Percentiles rank a stretch among this genome's conserved stretches.
phyloP scores from a whole-genome alignment of 2,329 filamentous ascomycete genomes.

The Penicillium sp. region DNA sequence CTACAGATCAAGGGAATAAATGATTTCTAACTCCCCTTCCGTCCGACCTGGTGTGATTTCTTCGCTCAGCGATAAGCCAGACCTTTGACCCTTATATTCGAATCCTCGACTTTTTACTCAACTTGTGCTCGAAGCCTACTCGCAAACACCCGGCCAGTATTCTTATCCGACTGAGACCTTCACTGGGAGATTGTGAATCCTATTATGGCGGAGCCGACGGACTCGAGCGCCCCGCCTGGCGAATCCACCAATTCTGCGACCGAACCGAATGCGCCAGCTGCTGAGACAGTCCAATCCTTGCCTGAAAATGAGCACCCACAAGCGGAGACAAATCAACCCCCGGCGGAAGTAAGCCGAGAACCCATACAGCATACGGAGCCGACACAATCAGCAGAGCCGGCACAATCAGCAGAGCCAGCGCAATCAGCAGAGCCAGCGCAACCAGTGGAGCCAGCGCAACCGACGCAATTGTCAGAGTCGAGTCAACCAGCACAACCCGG shows the following conservation, averaged over 20 bases:
- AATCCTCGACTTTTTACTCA: constrained; percentile 8
- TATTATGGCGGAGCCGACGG: constrained; percentile 24
- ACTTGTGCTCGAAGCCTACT: not conserved
- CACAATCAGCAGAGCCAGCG: too few species aligned
- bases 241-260: constrained; percentile 15
- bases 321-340: constrained; percentile 11
- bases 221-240: constrained; percentile 19
- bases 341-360: not conserved
- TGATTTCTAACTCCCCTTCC: constrained; percentile 23
- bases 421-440: not conserved
- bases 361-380: not conserved
- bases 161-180: constrained; percentile 2
- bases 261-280: constrained; percentile 19
- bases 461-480: not conserved
- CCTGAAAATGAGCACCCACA: constrained; percentile 18
- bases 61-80: constrained; percentile 21
- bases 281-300: constrained; percentile 15
- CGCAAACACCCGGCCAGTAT: not conserved
- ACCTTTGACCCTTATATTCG: constrained; percentile 22
- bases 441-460: not conserved
- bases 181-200: constrained; percentile 10
- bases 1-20: constrained; percentile 24
- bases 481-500: not conserved
- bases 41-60: constrained; percentile 25
- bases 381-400: too few species aligned